phyloP scores from a whole-genome alignment of 306 rosid species.

The Astragalus glycyphyllos region DNA sequence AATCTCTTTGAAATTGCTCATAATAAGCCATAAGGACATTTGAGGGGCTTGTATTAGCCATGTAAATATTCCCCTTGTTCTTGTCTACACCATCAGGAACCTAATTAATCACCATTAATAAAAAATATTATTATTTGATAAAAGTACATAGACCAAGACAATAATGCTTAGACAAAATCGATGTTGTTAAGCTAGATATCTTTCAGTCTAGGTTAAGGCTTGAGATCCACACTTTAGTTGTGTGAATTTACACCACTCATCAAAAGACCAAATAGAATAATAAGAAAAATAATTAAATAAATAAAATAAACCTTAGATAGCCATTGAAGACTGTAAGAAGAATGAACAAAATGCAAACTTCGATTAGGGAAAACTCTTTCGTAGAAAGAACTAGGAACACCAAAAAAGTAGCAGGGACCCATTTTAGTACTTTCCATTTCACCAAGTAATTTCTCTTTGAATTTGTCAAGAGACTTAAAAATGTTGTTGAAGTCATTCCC shows the following conservation, averaged over 20 bases:
- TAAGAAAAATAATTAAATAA: background rate
- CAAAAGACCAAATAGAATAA: background rate
- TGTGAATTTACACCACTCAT: too few relatives aligned
- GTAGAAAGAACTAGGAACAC: constrained; percentile 66
- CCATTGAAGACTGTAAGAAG: constrained; percentile 64
- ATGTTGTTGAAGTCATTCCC: constrained; percentile 61
- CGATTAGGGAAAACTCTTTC: constrained; percentile 45
- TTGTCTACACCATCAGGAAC: constrained; percentile 55
- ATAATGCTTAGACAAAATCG: too few relatives aligned
- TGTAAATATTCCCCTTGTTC: constrained; percentile 55
- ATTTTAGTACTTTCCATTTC: constrained; percentile 10
- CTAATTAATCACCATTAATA: constrained; percentile 30
- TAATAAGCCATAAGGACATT: constrained; percentile 49
- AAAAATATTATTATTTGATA: too few relatives aligned
- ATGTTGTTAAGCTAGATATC: too few relatives aligned
- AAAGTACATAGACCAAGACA: too few relatives aligned
- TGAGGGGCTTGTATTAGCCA: constrained; percentile 48
- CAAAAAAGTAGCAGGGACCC: constrained; percentile 55
- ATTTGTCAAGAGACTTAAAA: constrained; percentile 53
- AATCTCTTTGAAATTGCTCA: constrained; percentile 53
- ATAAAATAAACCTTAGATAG: constrained; percentile 49
- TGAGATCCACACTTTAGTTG: too few relatives aligned
- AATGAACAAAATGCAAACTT: constrained; percentile 56
- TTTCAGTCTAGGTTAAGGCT: too few relatives aligned
- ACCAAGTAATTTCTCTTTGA: constrained; percentile 28